Percentiles rank a stretch among this genome's conserved stretches.
Evolutionary conservation across 306 rosid species (phyloP).

Genomic region (Lathyrus tuberosus): DNA sequence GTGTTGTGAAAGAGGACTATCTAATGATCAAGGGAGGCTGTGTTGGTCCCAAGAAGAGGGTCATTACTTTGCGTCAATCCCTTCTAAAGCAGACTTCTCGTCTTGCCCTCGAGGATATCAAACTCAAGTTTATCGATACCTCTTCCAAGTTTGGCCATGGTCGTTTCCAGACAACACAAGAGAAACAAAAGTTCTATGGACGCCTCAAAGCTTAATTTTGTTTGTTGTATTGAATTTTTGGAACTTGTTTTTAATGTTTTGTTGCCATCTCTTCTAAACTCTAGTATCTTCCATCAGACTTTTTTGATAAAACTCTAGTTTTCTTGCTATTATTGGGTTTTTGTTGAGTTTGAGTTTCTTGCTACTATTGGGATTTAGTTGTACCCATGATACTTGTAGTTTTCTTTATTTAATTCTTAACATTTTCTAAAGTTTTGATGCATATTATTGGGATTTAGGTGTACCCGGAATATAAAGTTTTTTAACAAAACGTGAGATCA

Average conservation of each 20-base stretch:
- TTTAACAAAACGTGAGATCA: too few species aligned
- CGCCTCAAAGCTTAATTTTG: conserved; percentile 66
- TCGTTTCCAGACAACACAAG: conserved; percentile 89
- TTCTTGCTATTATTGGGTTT: not conserved
- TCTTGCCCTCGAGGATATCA: conserved; percentile 77
- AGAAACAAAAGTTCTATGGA: conserved; percentile 82
- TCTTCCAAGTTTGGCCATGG: conserved; percentile 88
- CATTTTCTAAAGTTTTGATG: not conserved
- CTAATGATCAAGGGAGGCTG: conserved; percentile 75
- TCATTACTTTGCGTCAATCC: conserved; percentile 78
- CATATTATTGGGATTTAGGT: too few species aligned
- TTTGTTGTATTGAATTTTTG: not conserved
- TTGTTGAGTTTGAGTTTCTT: not conserved
- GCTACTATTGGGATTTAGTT: not conserved
- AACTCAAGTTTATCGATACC: conserved; percentile 82
- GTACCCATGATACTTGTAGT: conserved; percentile 6
- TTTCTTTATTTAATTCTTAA: conserved; percentile 2
- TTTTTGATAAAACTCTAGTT: not conserved
- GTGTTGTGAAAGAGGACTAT: conserved; percentile 78
- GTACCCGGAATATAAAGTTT: too few species aligned
- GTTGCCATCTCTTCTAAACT: not conserved
- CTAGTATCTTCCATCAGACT: not conserved
- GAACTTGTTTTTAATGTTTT: not conserved
- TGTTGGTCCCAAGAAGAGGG: conserved; percentile 91
- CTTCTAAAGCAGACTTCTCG: conserved; percentile 84